Base-by-base conservation (phyloP, 106 monocot species). In the Hemerocallis citrina region DNA sequence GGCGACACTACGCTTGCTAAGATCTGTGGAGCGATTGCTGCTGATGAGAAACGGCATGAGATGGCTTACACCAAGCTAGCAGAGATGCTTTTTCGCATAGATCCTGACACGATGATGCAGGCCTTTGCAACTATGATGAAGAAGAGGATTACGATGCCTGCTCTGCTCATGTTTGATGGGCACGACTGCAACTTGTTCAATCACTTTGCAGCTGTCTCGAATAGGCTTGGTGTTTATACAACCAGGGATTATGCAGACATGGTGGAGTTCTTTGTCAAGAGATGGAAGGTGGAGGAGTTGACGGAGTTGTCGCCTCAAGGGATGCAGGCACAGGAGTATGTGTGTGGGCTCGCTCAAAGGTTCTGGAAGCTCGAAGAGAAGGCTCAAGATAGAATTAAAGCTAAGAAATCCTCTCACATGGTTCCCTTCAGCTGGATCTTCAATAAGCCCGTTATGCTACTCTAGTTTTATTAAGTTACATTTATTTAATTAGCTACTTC, bases 41-140 rank as follows among this genome's bases (percentile, higher is more conserved):
- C 85, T 16, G 89, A 91, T 62, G 90, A 91, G 82, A 91, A 82
- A 72, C 78, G 90, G 25, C 90, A 91, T 72, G 90, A 85, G 85
- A 54, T 52, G 15, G 90, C 79, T 3, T 91, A 91, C 65, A 34
- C 32, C 3, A 59, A 54, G 23, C 73, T 82, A 42, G 74, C 79
- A 7, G 85, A 73, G 48, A 67, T 79, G 72, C 85, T 91, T 14
- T 63, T 91, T 15, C 67, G 68, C 51, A 49, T 91, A 5, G 90
- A 91, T 65, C 81, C 90, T 0, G 70, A 75, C 57, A 67, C 63
- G 41, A 75, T 75, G 8, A 52, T 91, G 59, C 66, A 75, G 3
- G 81, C 85, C 45, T 71, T 91, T 48, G 76, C 71, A 6, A 75
- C 81, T 70, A 85, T 91, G 85, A 91, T 91, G 90, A 64, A 72